Evolutionary conservation across 2,329 filamentous ascomycete species (phyloP).

Genomic region (Dactylellina parvicollis): DNA sequence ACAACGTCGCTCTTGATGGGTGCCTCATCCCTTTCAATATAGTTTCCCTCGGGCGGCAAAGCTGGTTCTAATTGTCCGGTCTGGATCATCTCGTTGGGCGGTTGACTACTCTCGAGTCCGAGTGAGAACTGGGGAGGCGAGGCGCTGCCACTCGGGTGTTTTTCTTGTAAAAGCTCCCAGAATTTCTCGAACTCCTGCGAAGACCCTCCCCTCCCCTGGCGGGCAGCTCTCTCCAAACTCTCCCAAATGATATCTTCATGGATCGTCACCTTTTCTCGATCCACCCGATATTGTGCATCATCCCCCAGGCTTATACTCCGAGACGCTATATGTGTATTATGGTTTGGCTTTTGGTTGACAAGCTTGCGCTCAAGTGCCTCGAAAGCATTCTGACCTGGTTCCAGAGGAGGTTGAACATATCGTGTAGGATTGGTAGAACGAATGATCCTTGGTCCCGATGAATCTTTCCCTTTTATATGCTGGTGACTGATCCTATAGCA

Average conservation of each 20-base stretch:
- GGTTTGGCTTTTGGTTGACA: not conserved
- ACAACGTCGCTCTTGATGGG: not conserved
- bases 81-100: not conserved
- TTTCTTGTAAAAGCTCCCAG: slow-evolving; percentile 12
- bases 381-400: not conserved
- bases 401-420: not conserved
- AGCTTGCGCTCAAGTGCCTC: slow-evolving; percentile 10
- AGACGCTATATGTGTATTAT: not conserved
- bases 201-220: not conserved
- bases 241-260: not conserved
- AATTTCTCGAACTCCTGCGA: slow-evolving; percentile 17
- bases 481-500: not conserved
- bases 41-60: not conserved
- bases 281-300: not conserved
- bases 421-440: not conserved
- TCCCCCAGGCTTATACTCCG: not conserved
- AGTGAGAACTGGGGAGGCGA: not conserved
- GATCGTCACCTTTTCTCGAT: not conserved
- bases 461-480: not conserved
- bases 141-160: slow-evolving; percentile 6
- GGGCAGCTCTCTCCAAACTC: not conserved
- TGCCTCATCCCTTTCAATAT: not conserved
- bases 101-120: not conserved
- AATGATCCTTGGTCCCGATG: not conserved
- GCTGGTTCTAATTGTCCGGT: not conserved